Base-by-base conservation (phyloP, 352 stramenopile species). In the Phytophthora sansomeana region DNA sequence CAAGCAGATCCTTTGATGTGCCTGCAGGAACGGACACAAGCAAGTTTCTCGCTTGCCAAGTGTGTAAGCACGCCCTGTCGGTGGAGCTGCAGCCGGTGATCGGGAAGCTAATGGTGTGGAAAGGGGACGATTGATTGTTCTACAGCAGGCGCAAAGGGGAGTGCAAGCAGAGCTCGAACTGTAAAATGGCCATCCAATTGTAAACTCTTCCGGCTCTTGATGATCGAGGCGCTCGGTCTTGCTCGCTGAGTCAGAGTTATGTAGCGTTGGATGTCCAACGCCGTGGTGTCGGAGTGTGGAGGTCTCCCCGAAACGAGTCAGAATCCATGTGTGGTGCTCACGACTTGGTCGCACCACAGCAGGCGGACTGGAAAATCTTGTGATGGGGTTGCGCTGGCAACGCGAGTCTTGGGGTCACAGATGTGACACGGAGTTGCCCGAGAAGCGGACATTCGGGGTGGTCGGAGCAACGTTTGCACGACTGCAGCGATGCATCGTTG, bases 1-100 rank as follows among this genome's bases (percentile, higher is more conserved):
- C 29, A 58, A 19, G 38, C 50, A 64, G 59, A 72, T 72, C 50
- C 43, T 64, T 69, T 59, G 50, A 69, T 68, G 51, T 69, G 58
- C 43, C 29, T 17, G 51, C 16, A 24, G 58, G 59, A 60, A 61
- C 32, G 43, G 36, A 33, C 58, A 71, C 56, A 67, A 46, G 50
- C 63, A 6, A 70, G 56, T 13, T 26, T 41, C 59, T 55, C 21
- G 24, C 29, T 30, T 65, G 44, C 30, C 43, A 62, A 50, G 28
- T 26, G 35, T 63, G 42, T 1, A 57, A 62, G 28, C 14, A 30
- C 33, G 60, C 17, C 48, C 48, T 29, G 56, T 71, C 48, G 38
- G 39, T 71, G 57, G n/a, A 32, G 32, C 26, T 51, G 17, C 56
- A 71, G 56, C 47, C 32, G 63, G 56, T 57, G 56, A 56, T 10